Base-by-base conservation (phyloP, 1,284 basidiomycete species). In the Cryptococcus sp. region DNA sequence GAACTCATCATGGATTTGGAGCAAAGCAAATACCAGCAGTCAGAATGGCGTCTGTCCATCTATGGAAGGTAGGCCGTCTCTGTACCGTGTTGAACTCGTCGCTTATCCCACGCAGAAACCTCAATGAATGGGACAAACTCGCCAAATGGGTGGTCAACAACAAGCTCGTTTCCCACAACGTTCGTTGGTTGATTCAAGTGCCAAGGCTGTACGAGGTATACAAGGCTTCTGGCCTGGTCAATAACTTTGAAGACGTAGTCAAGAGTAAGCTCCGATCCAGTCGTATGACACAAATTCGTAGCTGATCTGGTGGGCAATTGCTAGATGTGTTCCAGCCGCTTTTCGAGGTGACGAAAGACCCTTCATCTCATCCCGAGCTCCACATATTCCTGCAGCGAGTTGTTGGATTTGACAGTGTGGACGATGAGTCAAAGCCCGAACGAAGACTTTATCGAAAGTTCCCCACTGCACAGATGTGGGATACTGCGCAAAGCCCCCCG, bases 11-110 rank as follows among this genome's bases (percentile, higher is more conserved):
- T 83, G 29, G 96, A 99, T 84, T 78, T 98, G 39, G 93, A 98
- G 77, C 91, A 95, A 78, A 94, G 90, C 82, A 99, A 99, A 80
- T 99, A 99, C 71, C 95, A 99, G 83, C 96, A 91, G 78, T 94
- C 87, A 70, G 96, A 99, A 81, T 99, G 96, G 89, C 86, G 96
- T 10, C 84, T 99, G 61, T 95, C 91, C 57, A 92, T 99, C 66
- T 99, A 99, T 69, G 96, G 94, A 8, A 86, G 82, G 77, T 79
- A 19, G 59, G 76, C 63, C 3, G 20, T 19, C 8, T 25, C 13
- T 26, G 17, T 3, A 51, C 22, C 20, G 3, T 48, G 41, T 22
- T 38, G 13, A 25, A 51, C 13, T 7, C 51, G 16, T 7, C 45
- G 39, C 43, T 50, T 44, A 52, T 5, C 25, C 8, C 3, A 3